phyloP scores from a whole-genome alignment of 176 grass and related monocot genomes.

The Rhipidocladum racemiflorum region DNA sequence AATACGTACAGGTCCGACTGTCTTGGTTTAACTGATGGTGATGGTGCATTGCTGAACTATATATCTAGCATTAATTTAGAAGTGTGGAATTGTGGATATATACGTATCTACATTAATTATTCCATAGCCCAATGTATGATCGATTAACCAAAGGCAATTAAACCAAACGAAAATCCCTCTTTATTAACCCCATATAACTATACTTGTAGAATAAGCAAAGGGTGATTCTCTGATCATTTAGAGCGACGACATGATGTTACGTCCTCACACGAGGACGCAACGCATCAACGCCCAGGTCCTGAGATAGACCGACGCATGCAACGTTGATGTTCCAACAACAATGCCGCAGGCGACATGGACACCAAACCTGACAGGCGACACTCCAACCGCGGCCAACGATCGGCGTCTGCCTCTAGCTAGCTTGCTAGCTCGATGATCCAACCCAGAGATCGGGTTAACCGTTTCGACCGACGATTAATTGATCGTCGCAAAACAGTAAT shows the following conservation, averaged over 20 bases:
- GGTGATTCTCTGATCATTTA: neutral
- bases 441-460: neutral
- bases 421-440: neutral
- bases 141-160: neutral
- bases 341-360: neutral
- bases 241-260: neutral
- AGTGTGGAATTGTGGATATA: neutral
- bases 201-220: neutral
- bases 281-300: neutral
- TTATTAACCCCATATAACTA: neutral
- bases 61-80: neutral
- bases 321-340: slow-evolving; percentile 28
- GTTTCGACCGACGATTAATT: neutral
- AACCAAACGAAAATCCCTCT: neutral
- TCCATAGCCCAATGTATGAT: neutral
- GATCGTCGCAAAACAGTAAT: neutral
- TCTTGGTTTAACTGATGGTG: neutral
- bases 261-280: neutral
- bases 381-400: slow-evolving; percentile 1
- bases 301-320: neutral
- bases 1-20: accelerated
- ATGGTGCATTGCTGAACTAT: neutral
- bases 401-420: neutral
- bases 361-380: slow-evolving; percentile 17
- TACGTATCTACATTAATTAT: too few species aligned